Conservation (phyloP, 2,329 filamentous ascomycete species). For the Zymoseptoria tritici region DNA sequence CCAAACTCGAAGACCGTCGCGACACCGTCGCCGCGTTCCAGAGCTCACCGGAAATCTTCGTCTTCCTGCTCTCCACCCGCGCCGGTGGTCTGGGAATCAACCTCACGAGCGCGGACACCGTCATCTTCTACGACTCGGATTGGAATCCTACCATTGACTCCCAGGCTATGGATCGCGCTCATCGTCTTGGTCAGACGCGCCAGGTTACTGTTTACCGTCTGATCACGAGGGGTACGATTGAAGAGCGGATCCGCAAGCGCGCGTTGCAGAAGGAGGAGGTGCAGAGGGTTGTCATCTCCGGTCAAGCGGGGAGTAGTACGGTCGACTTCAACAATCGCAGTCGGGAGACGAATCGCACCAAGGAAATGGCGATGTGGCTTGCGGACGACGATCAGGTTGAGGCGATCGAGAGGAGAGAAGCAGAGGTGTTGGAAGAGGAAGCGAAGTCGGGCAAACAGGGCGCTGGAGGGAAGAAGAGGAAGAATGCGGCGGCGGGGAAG, state of each 20-base stretch:
- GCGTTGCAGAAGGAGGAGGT: constrained; percentile 98
- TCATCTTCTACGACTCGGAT: constrained; percentile 99
- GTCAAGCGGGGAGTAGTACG: constrained; percentile 60
- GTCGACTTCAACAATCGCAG: constrained; percentile 91
- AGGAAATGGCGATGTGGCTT: constrained; percentile 98
- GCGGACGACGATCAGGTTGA: constrained; percentile 95
- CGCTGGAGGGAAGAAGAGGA: constrained; percentile 40
- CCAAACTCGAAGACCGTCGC: constrained; percentile 91
- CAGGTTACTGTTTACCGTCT: constrained; percentile 97
- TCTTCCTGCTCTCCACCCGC: constrained; percentile 91
- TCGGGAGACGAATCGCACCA: constrained; percentile 88
- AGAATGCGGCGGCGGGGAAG: constrained; percentile 39
- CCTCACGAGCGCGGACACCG: constrained; percentile 88
- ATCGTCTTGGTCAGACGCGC: constrained; percentile 89
- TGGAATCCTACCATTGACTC: constrained; percentile 99
- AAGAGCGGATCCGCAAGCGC: constrained; percentile 94
- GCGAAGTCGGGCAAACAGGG: constrained; percentile 45
- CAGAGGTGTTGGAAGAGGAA: constrained; percentile 67
- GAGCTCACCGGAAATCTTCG: constrained; percentile 86
- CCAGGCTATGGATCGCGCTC: constrained; percentile 97
- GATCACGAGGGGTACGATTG: constrained; percentile 93
- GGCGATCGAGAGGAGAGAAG: constrained; percentile 86
- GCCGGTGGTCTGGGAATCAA: constrained; percentile 98
- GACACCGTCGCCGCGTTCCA: constrained; percentile 98
- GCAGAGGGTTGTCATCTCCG: constrained; percentile 91